A percentile compares a stretch with the other conserved stretches of the same genome.
phyloP scores from a whole-genome alignment of 805 yeast species.

The Limtongia smithiae region DNA sequence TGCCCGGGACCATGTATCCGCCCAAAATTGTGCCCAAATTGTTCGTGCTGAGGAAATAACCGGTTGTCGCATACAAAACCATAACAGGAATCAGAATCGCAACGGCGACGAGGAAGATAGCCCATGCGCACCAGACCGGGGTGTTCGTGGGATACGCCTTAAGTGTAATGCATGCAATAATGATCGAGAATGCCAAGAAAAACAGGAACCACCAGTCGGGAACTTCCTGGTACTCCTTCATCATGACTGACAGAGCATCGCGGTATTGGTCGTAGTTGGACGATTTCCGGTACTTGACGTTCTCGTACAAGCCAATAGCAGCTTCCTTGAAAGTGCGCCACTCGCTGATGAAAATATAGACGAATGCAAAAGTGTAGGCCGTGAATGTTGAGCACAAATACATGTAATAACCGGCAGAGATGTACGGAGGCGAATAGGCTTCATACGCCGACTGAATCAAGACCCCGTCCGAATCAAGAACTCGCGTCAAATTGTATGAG shows the following conservation, averaged over 20 bases:
- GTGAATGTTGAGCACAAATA: constrained; percentile 11
- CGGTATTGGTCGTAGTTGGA: constrained; percentile 34
- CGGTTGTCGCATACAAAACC: constrained; percentile 38
- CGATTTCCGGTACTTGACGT: constrained; percentile 40
- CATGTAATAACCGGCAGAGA: constrained; percentile 53
- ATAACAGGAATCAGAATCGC: constrained; percentile 36
- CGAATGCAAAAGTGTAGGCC: constrained; percentile 12
- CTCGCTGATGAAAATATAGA: constrained; percentile 10
- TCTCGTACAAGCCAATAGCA: neutral
- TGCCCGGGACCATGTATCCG: constrained; percentile 42
- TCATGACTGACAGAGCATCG: constrained; percentile 13
- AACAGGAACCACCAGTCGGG: constrained; percentile 55
- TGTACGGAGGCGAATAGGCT: constrained; percentile 55
- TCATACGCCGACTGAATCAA: constrained; percentile 48
- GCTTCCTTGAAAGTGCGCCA: constrained; percentile 10
- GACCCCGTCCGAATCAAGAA: constrained; percentile 43
- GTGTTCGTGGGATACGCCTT: constrained; percentile 40
- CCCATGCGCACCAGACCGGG: constrained; percentile 32
- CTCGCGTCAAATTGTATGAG: constrained; percentile 47
- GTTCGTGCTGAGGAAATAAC: constrained; percentile 41
- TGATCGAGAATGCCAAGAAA: constrained; percentile 42
- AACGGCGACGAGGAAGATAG: constrained; percentile 35
- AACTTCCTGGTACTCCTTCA: constrained; percentile 33
- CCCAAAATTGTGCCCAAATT: constrained; percentile 27
- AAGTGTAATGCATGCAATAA: constrained; percentile 42